These are phyloP conservation scores for Hypoxylon rubiginosum DNA, from an alignment of 2,329 filamentous ascomycete genomes.

Conservation along the genomic window DNA sequence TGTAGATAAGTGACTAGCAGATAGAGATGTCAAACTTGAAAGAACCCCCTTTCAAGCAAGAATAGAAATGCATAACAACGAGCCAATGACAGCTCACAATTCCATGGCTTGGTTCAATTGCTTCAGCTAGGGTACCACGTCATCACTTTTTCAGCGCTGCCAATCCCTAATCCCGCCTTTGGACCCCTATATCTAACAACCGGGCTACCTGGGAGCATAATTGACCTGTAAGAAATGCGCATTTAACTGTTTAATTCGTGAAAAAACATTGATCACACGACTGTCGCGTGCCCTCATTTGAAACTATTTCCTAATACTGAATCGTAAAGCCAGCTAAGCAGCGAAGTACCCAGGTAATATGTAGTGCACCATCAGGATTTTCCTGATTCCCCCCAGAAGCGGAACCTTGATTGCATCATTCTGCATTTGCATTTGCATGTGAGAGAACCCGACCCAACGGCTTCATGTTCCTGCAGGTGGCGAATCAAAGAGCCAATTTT, in stretches of 20 bases:
- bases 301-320: conserved; percentile 9
- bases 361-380: conserved; percentile 17
- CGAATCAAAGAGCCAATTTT: not conserved
- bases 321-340: not conserved
- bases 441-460: conserved; percentile 7
- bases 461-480: conserved; percentile 29
- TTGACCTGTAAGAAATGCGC: not conserved
- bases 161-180: not conserved
- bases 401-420: conserved; percentile 34
- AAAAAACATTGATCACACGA: conserved; percentile 25
- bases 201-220: not conserved
- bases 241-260: not conserved
- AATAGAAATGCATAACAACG: not conserved
- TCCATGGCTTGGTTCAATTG: conserved; percentile 16
- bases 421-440: conserved; percentile 23
- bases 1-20: not conserved
- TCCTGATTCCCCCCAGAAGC: not conserved
- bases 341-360: conserved; percentile 7
- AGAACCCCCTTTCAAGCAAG: not conserved
- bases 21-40: conserved; percentile 3
- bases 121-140: conserved; percentile 27
- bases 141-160: conserved; percentile 14
- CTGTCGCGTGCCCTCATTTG: conserved; percentile 25
- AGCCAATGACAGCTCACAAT: conserved; percentile 33
- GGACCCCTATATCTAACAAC: not conserved